Base-by-base conservation (phyloP, 1,284 basidiomycete genomes). In the Meira nashicola region DNA sequence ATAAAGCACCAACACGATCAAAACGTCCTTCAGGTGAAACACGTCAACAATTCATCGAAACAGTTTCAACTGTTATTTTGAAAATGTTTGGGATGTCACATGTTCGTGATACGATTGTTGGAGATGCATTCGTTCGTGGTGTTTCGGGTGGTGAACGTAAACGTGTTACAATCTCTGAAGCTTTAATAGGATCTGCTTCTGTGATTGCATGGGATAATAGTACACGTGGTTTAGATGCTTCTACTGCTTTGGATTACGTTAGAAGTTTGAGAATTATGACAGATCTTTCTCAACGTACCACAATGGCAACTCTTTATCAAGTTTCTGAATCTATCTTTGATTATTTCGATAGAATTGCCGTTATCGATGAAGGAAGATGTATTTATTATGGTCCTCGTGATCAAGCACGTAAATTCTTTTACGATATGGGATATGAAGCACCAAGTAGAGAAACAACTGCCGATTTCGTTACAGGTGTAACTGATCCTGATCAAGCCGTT, bases 401-500 rank as follows among this genome's bases (percentile, higher is more conserved):
- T 53, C 48, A 62, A 28, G 70, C 65, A 2, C 52, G 70, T 1
- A 38, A 47, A 15, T 75, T 74, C 66, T 75, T 75, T 54, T 53
- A 62, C 54, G 60, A 66, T 19, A 57, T 75, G 11, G 74, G 74
- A 48, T 76, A 70, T 69, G 50, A 64, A 37, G 61, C 60, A 10
- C 70, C 60, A 38, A 49, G 56, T 7, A 67, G 67, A 11, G 66
- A 67, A 58, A 73, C 65, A 12, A 70, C 71, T 21, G 69, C 67
- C 39, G 74, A 77, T 71, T 89, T 87, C 78, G 80, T 88, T 47
- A 78, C 76, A 60, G 80, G 76, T 66, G 80, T 87, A n/a, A 88
- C 87, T 0, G 84, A 86, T 68, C 81, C 84, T 0, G 76, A 81
- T 10, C 86, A 84, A 43, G 86, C 87, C 40, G 82, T 80, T 12